A percentile compares a stretch with the other conserved stretches of the same genome.
Evolutionary conservation across 768 basidiomycete species (phyloP).

Genomic region (Naganishia vaughanmartiniae): DNA sequence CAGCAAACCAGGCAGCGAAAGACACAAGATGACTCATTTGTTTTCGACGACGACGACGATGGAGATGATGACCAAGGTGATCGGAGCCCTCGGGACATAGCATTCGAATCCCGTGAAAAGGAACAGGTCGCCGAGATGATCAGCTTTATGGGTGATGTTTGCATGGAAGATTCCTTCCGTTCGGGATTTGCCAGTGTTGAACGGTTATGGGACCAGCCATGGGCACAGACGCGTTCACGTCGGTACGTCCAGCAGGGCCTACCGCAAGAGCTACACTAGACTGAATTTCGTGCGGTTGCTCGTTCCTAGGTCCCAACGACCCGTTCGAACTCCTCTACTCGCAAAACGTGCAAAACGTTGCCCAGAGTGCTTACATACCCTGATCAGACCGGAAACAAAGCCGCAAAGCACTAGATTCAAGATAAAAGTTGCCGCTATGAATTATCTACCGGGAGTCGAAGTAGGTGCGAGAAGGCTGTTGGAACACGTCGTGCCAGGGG

Average conservation of each 20-base stretch:
- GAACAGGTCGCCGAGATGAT: slow-evolving; percentile 11
- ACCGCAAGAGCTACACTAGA: neutral
- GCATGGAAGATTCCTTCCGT: neutral
- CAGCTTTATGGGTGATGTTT: slow-evolving; percentile 13
- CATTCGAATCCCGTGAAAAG: neutral
- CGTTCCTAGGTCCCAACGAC: slow-evolving; percentile 67
- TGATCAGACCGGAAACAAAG: slow-evolving; percentile 98
- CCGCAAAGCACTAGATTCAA: slow-evolving; percentile 87
- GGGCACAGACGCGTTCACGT: slow-evolving; percentile 10
- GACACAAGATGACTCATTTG: neutral
- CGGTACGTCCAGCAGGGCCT: slow-evolving; percentile 5
- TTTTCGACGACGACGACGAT: neutral
- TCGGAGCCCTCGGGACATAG: neutral
- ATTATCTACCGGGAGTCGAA: slow-evolving; percentile 84
- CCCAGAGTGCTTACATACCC: slow-evolving; percentile 86
- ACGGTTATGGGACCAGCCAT: slow-evolving; percentile 8
- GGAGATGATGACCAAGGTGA: neutral
- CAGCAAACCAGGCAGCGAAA: neutral
- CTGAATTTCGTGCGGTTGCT: neutral
- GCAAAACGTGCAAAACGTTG: slow-evolving; percentile 95
- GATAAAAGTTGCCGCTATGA: slow-evolving; percentile 93
- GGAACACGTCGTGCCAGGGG: slow-evolving; percentile 34
- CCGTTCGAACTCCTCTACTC: slow-evolving; percentile 84
- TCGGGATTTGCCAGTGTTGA: slow-evolving; percentile 7
- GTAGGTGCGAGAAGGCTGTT: slow-evolving; percentile 51